Base-by-base conservation (phyloP, 305 asterid genomes). In the Euphrasia arctica region DNA sequence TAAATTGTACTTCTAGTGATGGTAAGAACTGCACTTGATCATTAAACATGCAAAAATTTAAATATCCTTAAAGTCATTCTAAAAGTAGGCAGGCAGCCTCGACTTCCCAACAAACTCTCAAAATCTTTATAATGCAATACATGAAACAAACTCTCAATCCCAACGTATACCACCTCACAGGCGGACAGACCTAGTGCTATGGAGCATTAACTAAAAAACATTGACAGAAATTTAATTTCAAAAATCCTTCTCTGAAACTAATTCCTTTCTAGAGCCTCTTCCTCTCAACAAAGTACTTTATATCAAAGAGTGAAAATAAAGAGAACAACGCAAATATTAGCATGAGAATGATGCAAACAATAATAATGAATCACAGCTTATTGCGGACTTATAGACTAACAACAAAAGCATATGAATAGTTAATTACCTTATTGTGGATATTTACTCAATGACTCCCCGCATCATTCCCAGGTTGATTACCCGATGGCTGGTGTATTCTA, bases 401-500 rank as follows among this genome's bases (percentile, higher is more conserved):
- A 55, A 61, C n/a, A 27, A 39, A 69, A 32, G 61, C 63, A 51
- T 50, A 54, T 27, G 56, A 45, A 18, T 22, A 73, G 60, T 74
- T 87, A 73, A 58, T 75, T 90, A 90, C 97, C 97, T 87, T 77
- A 64, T 57, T 32, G 61, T 75, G 72, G 64, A 70, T 42, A 56
- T 54, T 61, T 15, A 69, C 12, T 87, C 79, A 89, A 49, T 74
- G 88, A 68, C 66, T 77, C 73, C 91, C 88, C 5, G 90, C 80
- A 68, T 95, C 94, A 61, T 82, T 86, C 70, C 87, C 88, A 58
- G 81, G 74, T 67, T 84, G 93, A 74, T 79, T 72, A 66, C 80
- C 90, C 8, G 86, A 75, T 63, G 89, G 95, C 73, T 85, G 95
- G 71, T 87, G 91, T 71, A 93, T 87, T 74, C 77, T 80, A 18